Base-by-base conservation (phyloP, 1,284 basidiomycete species). In the Macrocystidia cucumis region DNA sequence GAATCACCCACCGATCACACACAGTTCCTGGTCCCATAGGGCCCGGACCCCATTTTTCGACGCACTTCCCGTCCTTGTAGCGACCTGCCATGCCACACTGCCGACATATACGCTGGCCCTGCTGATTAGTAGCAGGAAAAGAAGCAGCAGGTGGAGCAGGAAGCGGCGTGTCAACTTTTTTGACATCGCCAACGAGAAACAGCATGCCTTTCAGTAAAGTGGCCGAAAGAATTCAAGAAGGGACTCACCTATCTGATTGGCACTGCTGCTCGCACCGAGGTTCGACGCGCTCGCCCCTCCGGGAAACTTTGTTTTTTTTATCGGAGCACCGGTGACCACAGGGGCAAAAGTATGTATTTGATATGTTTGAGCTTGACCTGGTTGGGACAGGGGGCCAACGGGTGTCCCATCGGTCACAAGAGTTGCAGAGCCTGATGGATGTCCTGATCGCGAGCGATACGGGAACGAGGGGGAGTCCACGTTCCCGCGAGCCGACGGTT, bases 31-130 rank as follows among this genome's bases (percentile, higher is more conserved):
- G 83, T 0, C 85, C 84, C 57, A 80, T 72, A 32, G 84, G 84
- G 2, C 85, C 85, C 9, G 85, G 85, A 2, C 84, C 85, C 85
- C 85, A 88, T 55, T 88, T 88, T 51, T 88, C 85, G 29, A 88
- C 81, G 49, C 85, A 88, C 50, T 86, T 87, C 11, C 78, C 79
- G 9, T 88, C 85, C 61, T 87, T 88, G 62, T 87, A 87, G 1
- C 84, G 43, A 9, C 63, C 62, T 1, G 73, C 60, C 22, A 74
- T 57, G 0, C 80, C 79, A 45, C 84, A 87, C 47, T 83, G 78
- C 8, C 82, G 61, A 50, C 83, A 86, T 24, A 83, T 83, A 16
- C 83, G 63, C 48, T 86, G 80, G 0, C 81, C 82, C 32, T 67
- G 59, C 1, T 64, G 60, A 48, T 86, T 84, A 1, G 68, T 71